Conservation (phyloP, 2,329 filamentous ascomycete species). For the Dothideomycetidae sp. region DNA sequence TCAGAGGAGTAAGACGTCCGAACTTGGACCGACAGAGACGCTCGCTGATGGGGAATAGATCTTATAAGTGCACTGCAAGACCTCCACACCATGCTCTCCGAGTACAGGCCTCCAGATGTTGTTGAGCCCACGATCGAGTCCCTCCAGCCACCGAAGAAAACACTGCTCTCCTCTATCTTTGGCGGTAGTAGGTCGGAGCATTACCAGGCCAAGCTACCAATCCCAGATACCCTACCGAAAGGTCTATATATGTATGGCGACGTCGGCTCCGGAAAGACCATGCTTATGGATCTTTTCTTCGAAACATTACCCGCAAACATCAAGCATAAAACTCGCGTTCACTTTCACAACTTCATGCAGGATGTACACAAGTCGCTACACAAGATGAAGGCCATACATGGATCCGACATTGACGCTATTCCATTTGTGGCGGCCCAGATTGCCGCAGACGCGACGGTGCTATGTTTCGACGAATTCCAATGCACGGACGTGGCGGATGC, state of each 20-base stretch:
- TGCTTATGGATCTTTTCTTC: conserved; percentile 98
- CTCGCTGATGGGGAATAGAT: conserved; percentile 34
- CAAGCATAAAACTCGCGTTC: conserved; percentile 73
- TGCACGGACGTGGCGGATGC: conserved; percentile 97
- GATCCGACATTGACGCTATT: conserved; percentile 77
- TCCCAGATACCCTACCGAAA: conserved; percentile 48
- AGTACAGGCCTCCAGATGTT: conserved; percentile 61
- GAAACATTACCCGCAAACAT: conserved; percentile 76
- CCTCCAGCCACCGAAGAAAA: conserved; percentile 39
- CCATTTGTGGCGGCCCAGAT: conserved; percentile 93
- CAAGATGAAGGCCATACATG: conserved; percentile 75
- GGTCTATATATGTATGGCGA: conserved; percentile 93
- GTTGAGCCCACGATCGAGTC: conserved; percentile 64
- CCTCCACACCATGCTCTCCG: conserved; percentile 65
- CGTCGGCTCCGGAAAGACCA: conserved; percentile 94
- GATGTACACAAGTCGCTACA: conserved; percentile 86
- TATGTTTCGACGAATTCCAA: conserved; percentile 98
- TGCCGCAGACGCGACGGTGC: conserved; percentile 65
- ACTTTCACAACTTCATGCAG: conserved; percentile 99
- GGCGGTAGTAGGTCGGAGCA: conserved; percentile 27
- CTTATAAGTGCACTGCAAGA: conserved; percentile 84
- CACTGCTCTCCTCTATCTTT: conserved; percentile 48
- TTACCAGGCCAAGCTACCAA: not conserved
- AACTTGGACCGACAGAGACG: not conserved
- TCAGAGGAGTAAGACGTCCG: conserved; percentile 53